Conservation (phyloP, 2,329 filamentous ascomycete species). For the Zymoseptoria pseudotritici region DNA sequence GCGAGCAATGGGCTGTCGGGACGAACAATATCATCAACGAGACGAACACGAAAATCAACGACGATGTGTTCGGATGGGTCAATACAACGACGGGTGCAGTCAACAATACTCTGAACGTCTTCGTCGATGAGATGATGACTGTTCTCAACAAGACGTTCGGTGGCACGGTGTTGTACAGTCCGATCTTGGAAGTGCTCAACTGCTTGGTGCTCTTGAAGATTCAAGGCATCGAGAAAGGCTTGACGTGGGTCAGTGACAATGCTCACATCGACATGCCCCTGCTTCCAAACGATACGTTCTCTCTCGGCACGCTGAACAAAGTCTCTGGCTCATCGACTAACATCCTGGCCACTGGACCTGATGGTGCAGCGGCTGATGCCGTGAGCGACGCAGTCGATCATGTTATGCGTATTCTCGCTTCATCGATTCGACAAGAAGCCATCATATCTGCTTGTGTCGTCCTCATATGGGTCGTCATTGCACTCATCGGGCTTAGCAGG, state of each 20-base stretch:
- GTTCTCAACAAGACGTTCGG: conserved; percentile 73
- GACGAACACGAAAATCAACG: conserved; percentile 67
- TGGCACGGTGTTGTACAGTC: conserved; percentile 68
- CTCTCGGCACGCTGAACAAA: conserved; percentile 60
- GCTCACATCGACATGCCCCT: conserved; percentile 74
- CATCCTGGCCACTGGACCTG: conserved; percentile 68
- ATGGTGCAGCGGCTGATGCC: conserved; percentile 67
- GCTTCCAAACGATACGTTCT: conserved; percentile 75
- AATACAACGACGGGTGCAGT: conserved; percentile 73
- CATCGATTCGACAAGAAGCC: conserved; percentile 65
- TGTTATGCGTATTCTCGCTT: conserved; percentile 60
- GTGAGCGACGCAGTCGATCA: conserved; percentile 68
- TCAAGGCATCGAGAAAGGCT: conserved; percentile 70
- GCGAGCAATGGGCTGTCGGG: conserved; percentile 65
- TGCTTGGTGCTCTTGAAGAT: conserved; percentile 88
- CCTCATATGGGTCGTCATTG: conserved; percentile 68
- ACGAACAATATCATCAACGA: conserved; percentile 64
- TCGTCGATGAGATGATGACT: conserved; percentile 68
- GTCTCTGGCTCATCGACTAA: conserved; percentile 50
- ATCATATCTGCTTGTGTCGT: conserved; percentile 71
- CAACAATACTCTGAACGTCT: conserved; percentile 76
- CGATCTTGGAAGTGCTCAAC: conserved; percentile 70
- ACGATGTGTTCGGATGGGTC: conserved; percentile 80
- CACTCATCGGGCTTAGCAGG: conserved; percentile 65
- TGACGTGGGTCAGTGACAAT: conserved; percentile 90